phyloP scores from a whole-genome alignment of 2,329 filamentous ascomycete species.

The Fusarium penzigii region DNA sequence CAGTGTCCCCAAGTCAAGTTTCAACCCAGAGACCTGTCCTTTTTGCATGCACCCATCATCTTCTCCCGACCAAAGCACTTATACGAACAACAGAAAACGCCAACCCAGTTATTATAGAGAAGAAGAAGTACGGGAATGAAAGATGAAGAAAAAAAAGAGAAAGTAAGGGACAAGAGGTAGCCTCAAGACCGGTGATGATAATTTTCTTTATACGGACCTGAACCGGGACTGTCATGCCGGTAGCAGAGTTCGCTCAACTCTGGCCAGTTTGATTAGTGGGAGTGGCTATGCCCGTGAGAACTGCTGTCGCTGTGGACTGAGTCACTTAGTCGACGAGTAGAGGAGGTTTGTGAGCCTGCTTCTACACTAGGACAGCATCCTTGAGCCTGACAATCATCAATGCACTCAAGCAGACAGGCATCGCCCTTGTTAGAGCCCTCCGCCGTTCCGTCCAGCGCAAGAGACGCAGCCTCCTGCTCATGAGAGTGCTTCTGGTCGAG shows the following conservation, averaged over 20 bases:
- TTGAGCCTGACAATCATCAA: constrained; percentile 40
- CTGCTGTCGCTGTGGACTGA: constrained; percentile 30
- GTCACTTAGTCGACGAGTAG: constrained; percentile 38
- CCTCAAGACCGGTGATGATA: not conserved
- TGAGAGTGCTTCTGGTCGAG: constrained; percentile 50
- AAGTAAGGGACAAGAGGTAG: not conserved
- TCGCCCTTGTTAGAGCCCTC: constrained; percentile 31
- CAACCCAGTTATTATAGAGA: not conserved
- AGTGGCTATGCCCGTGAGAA: constrained; percentile 19
- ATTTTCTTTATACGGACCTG: not conserved
- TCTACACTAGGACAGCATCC: constrained; percentile 35
- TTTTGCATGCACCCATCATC: constrained; percentile 3
- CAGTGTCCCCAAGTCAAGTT: constrained; percentile 4
- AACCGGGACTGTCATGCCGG: not conserved
- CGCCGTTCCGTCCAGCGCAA: constrained; percentile 37
- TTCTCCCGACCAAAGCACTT: not conserved
- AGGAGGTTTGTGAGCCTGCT: constrained; percentile 36
- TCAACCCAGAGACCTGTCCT: constrained; percentile 5
- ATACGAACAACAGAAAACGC: not conserved
- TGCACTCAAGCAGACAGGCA: constrained; percentile 51
- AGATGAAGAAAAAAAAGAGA: no score
- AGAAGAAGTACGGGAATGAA: not conserved
- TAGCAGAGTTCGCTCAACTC: no score
- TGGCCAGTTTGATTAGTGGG: no score
- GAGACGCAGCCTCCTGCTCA: constrained; percentile 36